Conservation (phyloP, 2,329 filamentous ascomycete genomes). For the Fusarium falciforme region DNA sequence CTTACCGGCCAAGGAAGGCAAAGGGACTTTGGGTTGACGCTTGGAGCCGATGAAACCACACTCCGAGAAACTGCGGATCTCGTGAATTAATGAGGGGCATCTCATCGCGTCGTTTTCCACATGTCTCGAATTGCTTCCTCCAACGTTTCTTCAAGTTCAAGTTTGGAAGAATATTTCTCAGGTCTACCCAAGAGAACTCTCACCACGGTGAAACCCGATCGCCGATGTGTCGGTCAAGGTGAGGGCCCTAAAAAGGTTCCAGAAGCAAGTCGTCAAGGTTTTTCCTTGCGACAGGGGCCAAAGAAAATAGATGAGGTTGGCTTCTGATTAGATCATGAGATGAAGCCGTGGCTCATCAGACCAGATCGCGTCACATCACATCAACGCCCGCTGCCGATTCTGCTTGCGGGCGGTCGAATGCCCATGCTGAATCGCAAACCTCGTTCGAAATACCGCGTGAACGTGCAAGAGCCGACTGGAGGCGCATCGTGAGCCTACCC, state of each 20-base stretch:
- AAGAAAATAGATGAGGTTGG: background rate
- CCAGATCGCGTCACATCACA: slow-evolving; percentile 26
- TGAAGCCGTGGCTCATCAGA: slow-evolving; percentile 25
- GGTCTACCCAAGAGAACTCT: background rate
- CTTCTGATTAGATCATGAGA: slow-evolving; percentile 9
- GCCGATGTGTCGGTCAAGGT: background rate
- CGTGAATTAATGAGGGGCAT: slow-evolving; percentile 4
- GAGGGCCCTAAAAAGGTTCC: background rate
- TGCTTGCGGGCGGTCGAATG: slow-evolving; percentile 23
- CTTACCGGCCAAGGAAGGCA: background rate
- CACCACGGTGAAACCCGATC: slow-evolving; percentile 2
- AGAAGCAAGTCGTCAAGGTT: background rate
- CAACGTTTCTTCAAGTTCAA: background rate
- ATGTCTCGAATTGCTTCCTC: background rate
- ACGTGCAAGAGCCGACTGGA: slow-evolving; percentile 13
- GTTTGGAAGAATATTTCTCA: background rate
- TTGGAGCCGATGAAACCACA: slow-evolving; percentile 8
- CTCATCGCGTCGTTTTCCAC: background rate
- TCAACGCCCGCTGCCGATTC: slow-evolving; percentile 12
- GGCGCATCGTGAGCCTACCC: background rate
- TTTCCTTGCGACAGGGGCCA: background rate
- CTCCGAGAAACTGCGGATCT: slow-evolving; percentile 12
- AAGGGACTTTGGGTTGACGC: slow-evolving; percentile 9
- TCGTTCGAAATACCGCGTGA: slow-evolving; percentile 18
- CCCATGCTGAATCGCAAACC: slow-evolving; percentile 18